Base-by-base conservation (phyloP, 176 grass and related monocot genomes). In the Oryza brachyantha region DNA sequence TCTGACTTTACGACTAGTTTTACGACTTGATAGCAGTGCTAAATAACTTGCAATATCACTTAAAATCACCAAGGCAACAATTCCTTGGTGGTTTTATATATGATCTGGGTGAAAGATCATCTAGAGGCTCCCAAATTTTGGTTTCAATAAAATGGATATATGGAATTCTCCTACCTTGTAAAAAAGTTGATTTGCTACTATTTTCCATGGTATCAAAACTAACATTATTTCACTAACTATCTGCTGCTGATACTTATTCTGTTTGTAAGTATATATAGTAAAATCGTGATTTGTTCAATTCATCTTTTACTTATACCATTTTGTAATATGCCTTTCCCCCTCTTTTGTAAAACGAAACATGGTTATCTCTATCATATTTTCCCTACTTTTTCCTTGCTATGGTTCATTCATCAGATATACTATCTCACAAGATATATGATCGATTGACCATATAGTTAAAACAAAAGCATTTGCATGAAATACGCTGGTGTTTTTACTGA, bases 61-160 rank as follows among this genome's bases (percentile, higher is more conserved):
- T 62, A 8, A 70, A 43, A 63, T 61, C 29, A 16, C 29, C 1
- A 22, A 45, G 52, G 58, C 0, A 8, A 26, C 2, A 80, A 45
- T 58, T 28, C 54, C 10, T 37, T 36, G 10, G 12, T 3, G 1
- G 9, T 37, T 22, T 14, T 27, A n/a, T 75, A 59, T 61, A 3
- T 74, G 61, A 80, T 80, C 28, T 68, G 4, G 28, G 13, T 21
- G 38, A 80, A 68, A 59, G 27, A 74, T 65, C 13, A 26, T 32
- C 34, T 35, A 9, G 64, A 5, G 14, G 2, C 21, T 85, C 26
- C 43, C 57, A 79, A 52, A 57, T 3, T 9, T 57, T 57, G 7
- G 52, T 22, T 57, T 9, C n/a, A 10, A 24, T 24, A 57, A 57
- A 24, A 22, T 24, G 52, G 21, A 57, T 55, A 7, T 1, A 8